Evolutionary conservation across 1,284 basidiomycete genomes (phyloP).

Genomic region (Vanrija pseudolonga): DNA sequence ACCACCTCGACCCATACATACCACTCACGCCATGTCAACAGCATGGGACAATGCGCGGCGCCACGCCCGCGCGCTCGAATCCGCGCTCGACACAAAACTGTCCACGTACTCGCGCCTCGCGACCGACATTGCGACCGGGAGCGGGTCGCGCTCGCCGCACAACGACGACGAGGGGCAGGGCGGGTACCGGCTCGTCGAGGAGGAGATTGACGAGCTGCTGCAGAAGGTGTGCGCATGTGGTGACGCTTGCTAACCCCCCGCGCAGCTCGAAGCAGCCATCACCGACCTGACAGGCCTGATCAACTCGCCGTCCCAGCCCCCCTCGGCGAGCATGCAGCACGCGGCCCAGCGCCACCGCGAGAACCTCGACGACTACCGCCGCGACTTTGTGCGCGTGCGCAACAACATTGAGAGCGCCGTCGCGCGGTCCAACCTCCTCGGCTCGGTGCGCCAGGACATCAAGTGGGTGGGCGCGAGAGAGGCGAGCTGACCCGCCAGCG

Average conservation of each 20-base stretch:
- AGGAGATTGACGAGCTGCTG: conserved; percentile 80
- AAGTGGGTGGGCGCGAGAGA: conserved; percentile 58
- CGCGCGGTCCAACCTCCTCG: conserved; percentile 80
- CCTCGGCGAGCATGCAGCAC: conserved; percentile 79
- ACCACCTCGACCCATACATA: too few species aligned
- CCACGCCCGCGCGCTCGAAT: conserved; percentile 85
- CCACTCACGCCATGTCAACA: conserved; percentile 23
- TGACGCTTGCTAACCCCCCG: neutral
- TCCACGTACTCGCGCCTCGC: conserved; percentile 83
- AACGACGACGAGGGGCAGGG: conserved; percentile 63
- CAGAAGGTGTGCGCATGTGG: conserved; percentile 61
- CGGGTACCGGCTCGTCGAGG: conserved; percentile 64
- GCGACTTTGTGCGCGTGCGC: conserved; percentile 79
- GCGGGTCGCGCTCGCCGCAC: conserved; percentile 5
- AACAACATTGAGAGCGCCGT: conserved; percentile 76
- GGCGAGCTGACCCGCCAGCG: conserved; percentile 34
- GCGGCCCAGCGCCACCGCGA: conserved; percentile 87
- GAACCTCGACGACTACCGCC: conserved; percentile 78
- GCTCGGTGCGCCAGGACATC: conserved; percentile 92
- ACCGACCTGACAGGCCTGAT: conserved; percentile 67
- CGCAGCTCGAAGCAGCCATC: conserved; percentile 75
- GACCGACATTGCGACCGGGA: conserved; percentile 58
- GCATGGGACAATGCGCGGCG: conserved; percentile 59
- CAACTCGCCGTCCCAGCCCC: conserved; percentile 66
- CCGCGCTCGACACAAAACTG: conserved; percentile 83